Base-by-base conservation (phyloP, 345 rosid species). In the Carallia pectinifolia region DNA sequence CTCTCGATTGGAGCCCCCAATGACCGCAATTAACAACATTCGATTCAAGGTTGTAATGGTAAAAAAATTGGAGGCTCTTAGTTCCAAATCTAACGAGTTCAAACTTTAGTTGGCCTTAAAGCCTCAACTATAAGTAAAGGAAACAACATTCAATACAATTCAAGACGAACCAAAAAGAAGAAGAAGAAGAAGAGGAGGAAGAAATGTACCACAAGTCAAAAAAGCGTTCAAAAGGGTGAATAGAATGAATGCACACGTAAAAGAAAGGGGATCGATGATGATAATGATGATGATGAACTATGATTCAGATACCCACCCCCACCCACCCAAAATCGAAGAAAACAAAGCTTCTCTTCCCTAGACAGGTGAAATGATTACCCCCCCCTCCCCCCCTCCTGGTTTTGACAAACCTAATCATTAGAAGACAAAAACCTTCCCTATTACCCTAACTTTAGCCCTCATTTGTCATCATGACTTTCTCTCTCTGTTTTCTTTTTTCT, bases 371-470 rank as follows among this genome's bases (percentile, higher is more conserved):
- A 82, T 82, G 79, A 85, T 79, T 81, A 75, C 82, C 65, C 83
- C 75, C 80, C 31, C 15, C 65, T n/a, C 61, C 61, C 78, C 9
- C 58, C 61, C 66, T 59, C 58, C 73, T 65, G 80, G 67, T 69
- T 70, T 72, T 77, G 75, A 77, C 77, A 71, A 75, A 71, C 79
- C 75, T 80, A 76, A 84, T 84, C 85, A 84, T 84, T 76, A 68
- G 44, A 31, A 69, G 48, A 59, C 64, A 38, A 62, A 27, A 48
- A 40, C 55, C 61, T 65, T 36, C 59, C 54, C 62, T 58, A 56
- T 66, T 55, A 65, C 72, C 71, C 73, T 65, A 68, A 34, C 75
- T 76, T 77, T 80, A 64, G 61, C 65, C 68, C 50, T 74, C 27
- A 17, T 5, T 19, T 37, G 1, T 61, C 73, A 84, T 80, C 81